phyloP scores from a whole-genome alignment of 176 grass and related monocot genomes.

The Raddia guianensis region DNA sequence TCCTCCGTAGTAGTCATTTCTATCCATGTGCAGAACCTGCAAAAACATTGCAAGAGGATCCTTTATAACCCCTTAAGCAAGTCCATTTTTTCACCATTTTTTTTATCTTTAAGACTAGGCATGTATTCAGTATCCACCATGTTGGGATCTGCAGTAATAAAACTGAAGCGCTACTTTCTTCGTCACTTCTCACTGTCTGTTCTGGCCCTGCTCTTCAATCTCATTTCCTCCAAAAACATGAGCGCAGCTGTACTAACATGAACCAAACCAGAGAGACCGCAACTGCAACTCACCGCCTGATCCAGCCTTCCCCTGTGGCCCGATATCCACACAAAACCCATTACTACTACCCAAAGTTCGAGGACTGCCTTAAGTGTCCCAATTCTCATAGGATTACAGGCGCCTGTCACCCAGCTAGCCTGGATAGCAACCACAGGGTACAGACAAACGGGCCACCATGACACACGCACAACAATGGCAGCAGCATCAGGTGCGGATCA shows the following conservation, averaged over 20 bases:
- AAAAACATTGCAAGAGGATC: slow-evolving; percentile 3
- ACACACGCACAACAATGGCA: background rate
- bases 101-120: background rate
- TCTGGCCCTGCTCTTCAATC: background rate
- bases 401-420: background rate
- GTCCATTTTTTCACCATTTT: background rate
- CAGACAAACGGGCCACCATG: background rate
- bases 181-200: background rate
- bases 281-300: background rate
- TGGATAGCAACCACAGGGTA: background rate
- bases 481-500: slow-evolving; percentile 13
- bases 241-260: background rate
- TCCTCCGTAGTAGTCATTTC: slow-evolving; percentile 88
- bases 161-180: background rate
- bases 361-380: background rate
- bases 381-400: background rate
- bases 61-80: slow-evolving; percentile 29
- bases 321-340: background rate
- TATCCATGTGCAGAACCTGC: slow-evolving; percentile 90
- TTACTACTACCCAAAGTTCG: background rate
- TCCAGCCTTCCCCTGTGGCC: background rate
- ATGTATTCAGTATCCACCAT: background rate
- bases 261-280: background rate
- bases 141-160: background rate
- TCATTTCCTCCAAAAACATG: background rate